Conservation (phyloP, 2,329 filamentous ascomycete species). For the Fusarium zealandicum region DNA sequence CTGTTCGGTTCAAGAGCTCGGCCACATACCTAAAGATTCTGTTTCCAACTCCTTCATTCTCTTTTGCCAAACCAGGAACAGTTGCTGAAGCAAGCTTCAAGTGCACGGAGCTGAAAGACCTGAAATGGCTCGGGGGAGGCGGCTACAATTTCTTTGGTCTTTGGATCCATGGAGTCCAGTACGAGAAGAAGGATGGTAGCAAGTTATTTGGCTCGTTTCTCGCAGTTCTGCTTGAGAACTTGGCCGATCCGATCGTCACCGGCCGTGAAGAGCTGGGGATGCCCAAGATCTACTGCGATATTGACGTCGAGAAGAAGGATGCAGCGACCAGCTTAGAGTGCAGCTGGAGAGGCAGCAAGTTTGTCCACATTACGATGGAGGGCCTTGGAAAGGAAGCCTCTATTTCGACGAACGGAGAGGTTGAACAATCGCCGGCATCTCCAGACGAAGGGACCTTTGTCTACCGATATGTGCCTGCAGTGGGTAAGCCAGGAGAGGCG, state of each 20-base stretch:
- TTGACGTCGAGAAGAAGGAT: slow-evolving; percentile 48
- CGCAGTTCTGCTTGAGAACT: slow-evolving; percentile 64
- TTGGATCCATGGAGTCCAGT: slow-evolving; percentile 68
- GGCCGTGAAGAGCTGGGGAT: slow-evolving; percentile 68
- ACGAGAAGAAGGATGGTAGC: slow-evolving; percentile 57
- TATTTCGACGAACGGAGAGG: neutral
- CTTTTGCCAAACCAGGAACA: slow-evolving; percentile 53
- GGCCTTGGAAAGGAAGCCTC: neutral
- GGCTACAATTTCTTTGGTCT: slow-evolving; percentile 67
- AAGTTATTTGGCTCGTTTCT: slow-evolving; percentile 61
- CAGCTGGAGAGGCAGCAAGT: slow-evolving; percentile 24
- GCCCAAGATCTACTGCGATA: slow-evolving; percentile 63
- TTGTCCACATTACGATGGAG: slow-evolving; percentile 11
- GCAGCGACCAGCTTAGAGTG: neutral
- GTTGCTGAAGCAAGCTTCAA: slow-evolving; percentile 54
- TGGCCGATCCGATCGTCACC: slow-evolving; percentile 66
- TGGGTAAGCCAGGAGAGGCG: slow-evolving; percentile 57
- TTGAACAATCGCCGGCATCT: neutral
- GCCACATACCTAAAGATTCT: slow-evolving; percentile 57
- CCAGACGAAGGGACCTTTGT: slow-evolving; percentile 57
- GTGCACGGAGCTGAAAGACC: slow-evolving; percentile 54
- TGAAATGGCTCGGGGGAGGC: slow-evolving; percentile 67
- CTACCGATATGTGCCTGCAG: slow-evolving; percentile 64
- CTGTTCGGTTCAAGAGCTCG: slow-evolving; percentile 59
- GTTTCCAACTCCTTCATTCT: slow-evolving; percentile 51